A percentile compares a stretch with the other conserved stretches of the same genome.
phyloP scores from a whole-genome alignment of 805 yeast genomes.

The Myxozyma geophila region DNA sequence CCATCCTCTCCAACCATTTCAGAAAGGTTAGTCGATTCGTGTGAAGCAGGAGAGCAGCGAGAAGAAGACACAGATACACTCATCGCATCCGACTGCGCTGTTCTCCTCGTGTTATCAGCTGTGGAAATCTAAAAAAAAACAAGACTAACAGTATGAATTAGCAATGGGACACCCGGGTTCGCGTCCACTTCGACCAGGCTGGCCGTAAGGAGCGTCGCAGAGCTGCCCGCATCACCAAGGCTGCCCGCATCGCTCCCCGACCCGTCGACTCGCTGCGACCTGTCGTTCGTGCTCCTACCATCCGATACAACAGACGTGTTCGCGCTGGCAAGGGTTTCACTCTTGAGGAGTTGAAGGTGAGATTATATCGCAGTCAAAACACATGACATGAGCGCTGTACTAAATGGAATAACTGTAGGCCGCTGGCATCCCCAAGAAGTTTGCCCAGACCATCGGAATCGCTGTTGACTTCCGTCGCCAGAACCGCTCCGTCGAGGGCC shows the following conservation, averaged over 20 bases:
- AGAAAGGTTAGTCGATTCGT: constrained; percentile 57
- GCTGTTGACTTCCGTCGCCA: constrained; percentile 99
- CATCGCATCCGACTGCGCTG: not conserved
- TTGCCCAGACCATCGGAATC: constrained; percentile 98
- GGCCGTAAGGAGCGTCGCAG: constrained; percentile 99
- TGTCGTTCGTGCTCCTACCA: constrained; percentile 97
- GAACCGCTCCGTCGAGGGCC: constrained; percentile 95
- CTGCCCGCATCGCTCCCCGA: constrained; percentile 95
- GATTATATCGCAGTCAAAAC: not conserved
- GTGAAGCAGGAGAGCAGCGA: not conserved
- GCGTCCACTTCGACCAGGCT: constrained; percentile 99
- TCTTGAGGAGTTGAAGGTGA: constrained; percentile 84
- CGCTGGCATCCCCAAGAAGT: constrained; percentile 89
- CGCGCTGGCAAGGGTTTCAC: constrained; percentile 99
- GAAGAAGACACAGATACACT: not conserved
- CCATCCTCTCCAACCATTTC: constrained; percentile 99
- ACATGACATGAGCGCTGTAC: not conserved
- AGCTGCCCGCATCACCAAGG: constrained; percentile 88
- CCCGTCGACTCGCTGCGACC: constrained; percentile 97
- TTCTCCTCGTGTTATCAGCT: not conserved
- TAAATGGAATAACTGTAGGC: constrained; percentile 50
- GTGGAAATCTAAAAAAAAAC: not conserved
- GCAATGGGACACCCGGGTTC: constrained; percentile 99
- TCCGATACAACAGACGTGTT: constrained; percentile 98
- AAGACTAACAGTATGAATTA: not conserved